Conservation (phyloP, 2,329 filamentous ascomycete genomes). For the Penicillium sp. region DNA sequence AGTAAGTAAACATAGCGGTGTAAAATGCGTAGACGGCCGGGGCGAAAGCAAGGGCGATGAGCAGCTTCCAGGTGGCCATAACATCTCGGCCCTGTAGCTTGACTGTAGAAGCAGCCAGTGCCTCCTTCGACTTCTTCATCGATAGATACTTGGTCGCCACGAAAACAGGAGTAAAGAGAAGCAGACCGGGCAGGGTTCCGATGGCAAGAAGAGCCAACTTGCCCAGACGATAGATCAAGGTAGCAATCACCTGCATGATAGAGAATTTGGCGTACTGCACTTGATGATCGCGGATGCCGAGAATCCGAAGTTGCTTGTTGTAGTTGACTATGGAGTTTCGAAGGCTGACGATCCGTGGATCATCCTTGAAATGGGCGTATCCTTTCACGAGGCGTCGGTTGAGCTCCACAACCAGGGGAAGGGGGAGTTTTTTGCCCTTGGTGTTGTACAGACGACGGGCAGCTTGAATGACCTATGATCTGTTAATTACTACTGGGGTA, state of each 20-base stretch:
- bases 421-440: slow-evolving; percentile 84
- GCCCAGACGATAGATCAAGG: slow-evolving; percentile 70
- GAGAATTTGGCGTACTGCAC: slow-evolving; percentile 86
- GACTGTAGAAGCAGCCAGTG: slow-evolving; percentile 77
- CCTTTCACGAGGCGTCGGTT: slow-evolving; percentile 87
- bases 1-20: slow-evolving; percentile 66
- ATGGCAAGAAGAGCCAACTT: slow-evolving; percentile 73
- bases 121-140: slow-evolving; percentile 73
- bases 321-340: slow-evolving; percentile 74
- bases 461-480: slow-evolving; percentile 71
- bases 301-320: slow-evolving; percentile 76
- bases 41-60: slow-evolving; percentile 78
- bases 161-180: slow-evolving; percentile 86
- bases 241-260: slow-evolving; percentile 66
- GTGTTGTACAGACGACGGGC: slow-evolving; percentile 90
- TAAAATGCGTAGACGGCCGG: slow-evolving; percentile 79
- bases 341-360: slow-evolving; percentile 72
- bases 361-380: slow-evolving; percentile 87
- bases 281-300: slow-evolving; percentile 89
- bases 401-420: slow-evolving; percentile 88
- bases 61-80: slow-evolving; percentile 88
- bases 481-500: slow-evolving; percentile 27
- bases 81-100: slow-evolving; percentile 86
- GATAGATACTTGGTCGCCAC: slow-evolving; percentile 78
- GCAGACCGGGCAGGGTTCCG: slow-evolving; percentile 76